Percentiles rank a stretch among this genome's conserved stretches.
Conservation (phyloP, 208 protist genomes). For the Kentomonas sorsogonicus region DNA sequence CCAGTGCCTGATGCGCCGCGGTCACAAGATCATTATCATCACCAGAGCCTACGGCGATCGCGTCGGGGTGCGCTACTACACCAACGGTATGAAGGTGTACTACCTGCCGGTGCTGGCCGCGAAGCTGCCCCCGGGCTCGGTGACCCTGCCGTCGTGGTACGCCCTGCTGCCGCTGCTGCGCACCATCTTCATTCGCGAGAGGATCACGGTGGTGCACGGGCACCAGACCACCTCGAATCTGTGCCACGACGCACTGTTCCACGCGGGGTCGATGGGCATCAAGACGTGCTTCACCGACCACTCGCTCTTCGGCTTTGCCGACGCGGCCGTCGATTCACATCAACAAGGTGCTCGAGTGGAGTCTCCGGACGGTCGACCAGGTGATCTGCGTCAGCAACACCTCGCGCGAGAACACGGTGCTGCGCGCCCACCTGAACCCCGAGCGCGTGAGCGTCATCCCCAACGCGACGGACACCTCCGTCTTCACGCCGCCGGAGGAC, state of each 20-base stretch:
- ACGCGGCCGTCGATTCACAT: constrained; percentile 93
- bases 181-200: constrained; percentile 94
- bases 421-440: constrained; percentile 91
- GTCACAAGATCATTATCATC: constrained; percentile 96
- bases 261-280: constrained; percentile 94
- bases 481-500: constrained; percentile 82
- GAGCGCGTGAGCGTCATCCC: constrained; percentile 95
- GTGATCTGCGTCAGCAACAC: constrained; percentile 98
- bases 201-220: constrained; percentile 96
- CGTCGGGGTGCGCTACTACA: constrained; percentile 94
- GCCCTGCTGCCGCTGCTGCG: constrained; percentile 86
- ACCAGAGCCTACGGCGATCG: constrained; percentile 94
- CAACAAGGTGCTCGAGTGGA: constrained; percentile 97
- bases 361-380: constrained; percentile 92
- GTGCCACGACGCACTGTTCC: constrained; percentile 93
- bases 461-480: constrained; percentile 94
- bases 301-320: constrained; percentile 98
- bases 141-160: constrained; percentile 89
- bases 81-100: constrained; percentile 97
- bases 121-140: constrained; percentile 81
- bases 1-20: constrained; percentile 92
- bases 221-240: constrained; percentile 96
- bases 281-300: constrained; percentile 97
- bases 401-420: constrained; percentile 96
- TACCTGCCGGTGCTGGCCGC: constrained; percentile 93